Evolutionary conservation across 768 basidiomycete genomes (phyloP).

Genomic region (Boletus rubescentipes): DNA sequence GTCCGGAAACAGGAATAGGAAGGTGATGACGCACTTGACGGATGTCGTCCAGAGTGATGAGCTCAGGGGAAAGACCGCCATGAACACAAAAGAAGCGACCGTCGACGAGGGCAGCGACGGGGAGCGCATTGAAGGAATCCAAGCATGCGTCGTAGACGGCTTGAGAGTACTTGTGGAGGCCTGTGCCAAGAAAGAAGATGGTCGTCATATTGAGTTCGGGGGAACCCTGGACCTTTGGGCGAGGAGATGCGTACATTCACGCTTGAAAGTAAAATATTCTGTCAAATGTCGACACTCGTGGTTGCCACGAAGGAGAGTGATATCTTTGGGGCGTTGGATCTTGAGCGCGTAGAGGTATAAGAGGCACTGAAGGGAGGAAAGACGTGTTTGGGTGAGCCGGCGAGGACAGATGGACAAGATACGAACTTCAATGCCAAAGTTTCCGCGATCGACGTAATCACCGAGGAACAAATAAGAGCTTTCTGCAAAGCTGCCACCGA

Average conservation of each 20-base stretch:
- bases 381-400: not conserved
- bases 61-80: slow-evolving; percentile 89
- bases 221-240: slow-evolving; percentile 1
- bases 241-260: slow-evolving; percentile 71
- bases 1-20: not conserved
- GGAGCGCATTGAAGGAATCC: slow-evolving; percentile 86
- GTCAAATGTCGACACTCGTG: slow-evolving; percentile 97
- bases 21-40: slow-evolving; percentile 45
- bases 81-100: slow-evolving; percentile 97
- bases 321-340: slow-evolving; percentile 80
- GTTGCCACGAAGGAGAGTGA: slow-evolving; percentile 88
- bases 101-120: slow-evolving; percentile 90
- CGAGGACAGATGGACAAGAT: not conserved
- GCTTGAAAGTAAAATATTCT: slow-evolving; percentile 97
- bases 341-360: slow-evolving; percentile 93
- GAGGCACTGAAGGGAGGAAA: slow-evolving; percentile 57
- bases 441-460: slow-evolving; percentile 96
- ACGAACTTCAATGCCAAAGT: slow-evolving; percentile 78
- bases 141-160: slow-evolving; percentile 90
- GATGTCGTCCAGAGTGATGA: slow-evolving; percentile 77
- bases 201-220: slow-evolving; percentile 5
- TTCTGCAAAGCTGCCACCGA: slow-evolving; percentile 83
- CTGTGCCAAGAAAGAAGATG: slow-evolving; percentile 16
- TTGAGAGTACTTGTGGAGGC: slow-evolving; percentile 31
- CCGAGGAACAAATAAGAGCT: slow-evolving; percentile 92